A percentile compares a stretch with the other conserved stretches of the same genome.
phyloP scores from a whole-genome alignment of 2,329 filamentous ascomycete species.

The Cladosporium sp. region DNA sequence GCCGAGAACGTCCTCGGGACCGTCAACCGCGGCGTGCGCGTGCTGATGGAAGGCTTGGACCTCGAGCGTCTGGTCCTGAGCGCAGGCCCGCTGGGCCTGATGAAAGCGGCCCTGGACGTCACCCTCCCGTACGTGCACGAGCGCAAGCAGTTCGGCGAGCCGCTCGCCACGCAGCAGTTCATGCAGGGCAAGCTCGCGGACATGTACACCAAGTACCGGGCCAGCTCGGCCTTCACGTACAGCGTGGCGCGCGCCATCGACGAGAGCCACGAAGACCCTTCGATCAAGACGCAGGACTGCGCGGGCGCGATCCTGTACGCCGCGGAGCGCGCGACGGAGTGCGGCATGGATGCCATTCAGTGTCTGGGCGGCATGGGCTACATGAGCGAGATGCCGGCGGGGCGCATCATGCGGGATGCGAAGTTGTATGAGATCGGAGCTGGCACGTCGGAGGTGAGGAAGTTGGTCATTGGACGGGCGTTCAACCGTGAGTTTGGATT shows the following conservation, averaged over 20 bases:
- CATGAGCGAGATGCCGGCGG: constrained; percentile 90
- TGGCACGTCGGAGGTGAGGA: constrained; percentile 87
- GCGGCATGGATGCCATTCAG: constrained; percentile 83
- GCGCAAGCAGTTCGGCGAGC: constrained; percentile 81
- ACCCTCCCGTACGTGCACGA: constrained; percentile 86
- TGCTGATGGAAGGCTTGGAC: constrained; percentile 95
- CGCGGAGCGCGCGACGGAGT: constrained; percentile 85
- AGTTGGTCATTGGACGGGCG: constrained; percentile 89
- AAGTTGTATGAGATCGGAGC: constrained; percentile 96
- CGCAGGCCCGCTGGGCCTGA: constrained; percentile 86
- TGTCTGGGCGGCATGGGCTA: constrained; percentile 94
- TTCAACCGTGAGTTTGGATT: constrained; percentile 80
- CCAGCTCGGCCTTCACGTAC: constrained; percentile 84
- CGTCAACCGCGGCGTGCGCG: constrained; percentile 78
- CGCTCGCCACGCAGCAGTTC: constrained; percentile 89
- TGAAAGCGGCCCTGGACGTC: constrained; percentile 87
- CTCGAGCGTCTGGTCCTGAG: constrained; percentile 89
- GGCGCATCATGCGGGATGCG: constrained; percentile 74
- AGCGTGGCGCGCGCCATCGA: constrained; percentile 77
- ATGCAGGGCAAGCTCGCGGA: constrained; percentile 91
- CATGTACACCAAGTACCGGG: constrained; percentile 94
- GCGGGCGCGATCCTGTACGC: constrained; percentile 92
- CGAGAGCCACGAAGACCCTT: constrained; percentile 48
- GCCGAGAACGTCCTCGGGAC: constrained; percentile 75
- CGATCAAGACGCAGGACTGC: constrained; percentile 84